Evolutionary conservation across 2,329 filamentous ascomycete genomes (phyloP).

Genomic region (Penicillium sp.): DNA sequence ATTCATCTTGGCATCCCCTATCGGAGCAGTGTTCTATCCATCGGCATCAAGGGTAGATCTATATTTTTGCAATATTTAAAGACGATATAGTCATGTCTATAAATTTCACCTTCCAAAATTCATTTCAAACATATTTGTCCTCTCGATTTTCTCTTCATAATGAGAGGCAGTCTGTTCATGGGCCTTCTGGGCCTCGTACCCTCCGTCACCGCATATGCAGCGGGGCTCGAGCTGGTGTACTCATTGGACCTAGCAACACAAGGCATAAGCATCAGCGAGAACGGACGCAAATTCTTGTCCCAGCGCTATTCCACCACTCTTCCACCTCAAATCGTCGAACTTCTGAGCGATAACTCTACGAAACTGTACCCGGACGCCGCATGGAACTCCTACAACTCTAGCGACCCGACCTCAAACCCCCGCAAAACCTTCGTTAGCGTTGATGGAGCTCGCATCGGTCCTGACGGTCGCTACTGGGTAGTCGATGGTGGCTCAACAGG

Average conservation of each 20-base stretch:
- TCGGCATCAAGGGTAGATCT: too few species aligned
- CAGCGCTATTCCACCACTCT: not conserved
- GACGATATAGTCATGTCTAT: not conserved
- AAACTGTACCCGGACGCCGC: slow-evolving; percentile 3
- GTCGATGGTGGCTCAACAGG: slow-evolving; percentile 31
- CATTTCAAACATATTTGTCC: not conserved
- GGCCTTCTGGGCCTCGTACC: not conserved
- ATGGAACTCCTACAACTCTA: slow-evolving; percentile 13
- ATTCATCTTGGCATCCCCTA: not conserved
- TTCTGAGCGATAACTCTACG: not conserved
- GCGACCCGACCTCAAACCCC: slow-evolving; percentile 2
- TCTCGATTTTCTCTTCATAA: not conserved
- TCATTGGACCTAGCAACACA: not conserved
- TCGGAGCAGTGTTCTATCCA: too few species aligned
- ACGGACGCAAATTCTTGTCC: not conserved
- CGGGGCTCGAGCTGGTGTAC: not conserved
- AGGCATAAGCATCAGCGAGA: not conserved
- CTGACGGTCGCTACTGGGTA: slow-evolving; percentile 34
- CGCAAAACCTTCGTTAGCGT: not conserved
- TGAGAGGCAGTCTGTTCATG: not conserved
- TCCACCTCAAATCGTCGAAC: not conserved
- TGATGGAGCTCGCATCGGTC: slow-evolving; percentile 25
- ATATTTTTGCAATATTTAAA: too few species aligned
- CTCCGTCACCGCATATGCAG: not conserved
- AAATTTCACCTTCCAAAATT: not conserved